These are phyloP conservation scores for Penicillium sp. DNA, from an alignment of 2,329 filamentous ascomycete species.

Conservation along the genomic window DNA sequence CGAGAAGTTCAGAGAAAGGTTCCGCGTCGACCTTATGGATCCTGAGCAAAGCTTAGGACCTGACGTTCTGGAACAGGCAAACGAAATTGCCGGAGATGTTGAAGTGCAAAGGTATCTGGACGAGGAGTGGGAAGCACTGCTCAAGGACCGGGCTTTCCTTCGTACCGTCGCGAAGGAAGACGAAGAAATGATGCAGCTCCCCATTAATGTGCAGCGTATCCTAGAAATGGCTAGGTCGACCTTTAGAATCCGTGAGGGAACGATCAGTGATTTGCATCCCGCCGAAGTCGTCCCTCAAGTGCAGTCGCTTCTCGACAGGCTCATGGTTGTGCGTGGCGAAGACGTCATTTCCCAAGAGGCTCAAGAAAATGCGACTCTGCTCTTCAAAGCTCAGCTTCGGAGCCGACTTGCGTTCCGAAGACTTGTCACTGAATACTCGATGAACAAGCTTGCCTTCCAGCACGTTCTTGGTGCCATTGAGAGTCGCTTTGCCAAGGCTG, in stretches of 20 bases:
- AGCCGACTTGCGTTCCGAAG: slow-evolving; percentile 92
- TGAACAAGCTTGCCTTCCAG: slow-evolving; percentile 91
- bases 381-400: slow-evolving; percentile 91
- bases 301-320: slow-evolving; percentile 71
- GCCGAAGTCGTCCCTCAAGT: slow-evolving; percentile 84
- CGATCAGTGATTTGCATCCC: slow-evolving; percentile 87
- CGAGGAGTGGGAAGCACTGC: slow-evolving; percentile 80
- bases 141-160: slow-evolving; percentile 74
- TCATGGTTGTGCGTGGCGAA: slow-evolving; percentile 83
- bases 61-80: slow-evolving; percentile 82
- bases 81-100: slow-evolving; percentile 85
- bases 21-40: slow-evolving; percentile 85
- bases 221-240: slow-evolving; percentile 88
- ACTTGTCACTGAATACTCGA: slow-evolving; percentile 79
- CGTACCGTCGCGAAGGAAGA: slow-evolving; percentile 75
- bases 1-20: slow-evolving; percentile 77
- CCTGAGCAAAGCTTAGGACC: slow-evolving; percentile 64
- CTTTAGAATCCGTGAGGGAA: slow-evolving; percentile 85
- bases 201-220: slow-evolving; percentile 88
- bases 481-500: slow-evolving; percentile 81
- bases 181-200: slow-evolving; percentile 86
- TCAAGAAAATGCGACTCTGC: slow-evolving; percentile 82
- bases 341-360: slow-evolving; percentile 85
- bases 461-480: slow-evolving; percentile 91
- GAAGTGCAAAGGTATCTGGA: slow-evolving; percentile 86